These are phyloP conservation scores for Mallotus japonicus DNA, from an alignment of 441 rosid genomes.

Conservation along the genomic window DNA sequence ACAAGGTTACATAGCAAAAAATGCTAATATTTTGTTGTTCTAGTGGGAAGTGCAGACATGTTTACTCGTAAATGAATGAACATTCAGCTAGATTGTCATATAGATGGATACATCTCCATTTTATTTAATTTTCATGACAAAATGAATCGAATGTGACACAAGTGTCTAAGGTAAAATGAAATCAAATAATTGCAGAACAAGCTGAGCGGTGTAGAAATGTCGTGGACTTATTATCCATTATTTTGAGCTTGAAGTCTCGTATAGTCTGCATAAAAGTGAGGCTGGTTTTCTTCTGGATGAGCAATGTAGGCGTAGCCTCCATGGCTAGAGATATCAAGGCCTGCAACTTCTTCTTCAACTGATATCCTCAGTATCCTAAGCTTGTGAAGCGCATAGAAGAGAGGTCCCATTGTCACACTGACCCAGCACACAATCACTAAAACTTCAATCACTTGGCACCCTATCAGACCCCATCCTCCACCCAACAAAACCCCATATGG, in stretches of 20 bases:
- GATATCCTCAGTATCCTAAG: constrained; percentile 50
- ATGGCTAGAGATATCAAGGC: constrained; percentile 59
- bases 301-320: constrained; percentile 53
- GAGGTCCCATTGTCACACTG: constrained; percentile 66
- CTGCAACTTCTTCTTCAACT: constrained; percentile 49
- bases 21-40: not conserved
- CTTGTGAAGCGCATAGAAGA: constrained; percentile 55
- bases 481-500: constrained; percentile 72
- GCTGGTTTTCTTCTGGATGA: constrained; percentile 37
- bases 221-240: constrained; percentile 1
- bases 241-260: constrained; percentile 32
- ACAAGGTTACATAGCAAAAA: not conserved
- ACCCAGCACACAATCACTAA: constrained; percentile 57
- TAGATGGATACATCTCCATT: not conserved
- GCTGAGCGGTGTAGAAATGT: not conserved
- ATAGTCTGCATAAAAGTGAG: constrained; percentile 37
- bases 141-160: not conserved
- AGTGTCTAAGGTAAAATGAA: not conserved
- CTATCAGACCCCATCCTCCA: constrained; percentile 70
- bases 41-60: too few relatives aligned
- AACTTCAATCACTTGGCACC: constrained; percentile 54
- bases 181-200: too few relatives aligned
- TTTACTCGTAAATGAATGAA: too few relatives aligned
- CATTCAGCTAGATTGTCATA: too few relatives aligned
- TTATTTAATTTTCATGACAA: not conserved